Evolutionary conservation across 495 filamentous ascomycete genomes (phyloP).

Genomic region (Penicillium daleae): DNA sequence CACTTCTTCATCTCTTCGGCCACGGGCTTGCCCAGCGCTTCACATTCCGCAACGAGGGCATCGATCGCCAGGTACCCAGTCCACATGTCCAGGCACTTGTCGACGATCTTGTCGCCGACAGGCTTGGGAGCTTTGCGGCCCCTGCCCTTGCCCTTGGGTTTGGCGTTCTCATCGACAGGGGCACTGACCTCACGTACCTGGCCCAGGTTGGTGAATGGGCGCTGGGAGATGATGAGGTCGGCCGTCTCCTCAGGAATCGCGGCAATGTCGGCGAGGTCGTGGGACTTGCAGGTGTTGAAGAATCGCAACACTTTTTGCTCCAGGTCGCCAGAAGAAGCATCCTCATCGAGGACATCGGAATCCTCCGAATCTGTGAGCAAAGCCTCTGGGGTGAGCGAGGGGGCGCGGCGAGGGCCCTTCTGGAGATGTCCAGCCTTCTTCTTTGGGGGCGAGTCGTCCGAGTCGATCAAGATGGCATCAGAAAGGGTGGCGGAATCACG

Average conservation of each 20-base stretch:
- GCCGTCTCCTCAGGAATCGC: slow-evolving; percentile 69
- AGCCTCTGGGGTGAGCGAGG: slow-evolving; percentile 49
- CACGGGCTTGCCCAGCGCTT: slow-evolving; percentile 68
- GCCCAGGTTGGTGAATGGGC: slow-evolving; percentile 68
- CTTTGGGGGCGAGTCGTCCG: slow-evolving; percentile 38
- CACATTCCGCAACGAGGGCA: slow-evolving; percentile 71
- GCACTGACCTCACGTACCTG: slow-evolving; percentile 65
- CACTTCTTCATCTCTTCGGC: slow-evolving; percentile 72
- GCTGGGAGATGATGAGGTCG: slow-evolving; percentile 63
- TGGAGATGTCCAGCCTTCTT: slow-evolving; percentile 57
- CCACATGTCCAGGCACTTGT: slow-evolving; percentile 73
- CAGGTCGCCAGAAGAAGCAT: slow-evolving; percentile 43
- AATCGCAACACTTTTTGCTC: slow-evolving; percentile 71
- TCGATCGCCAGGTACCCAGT: slow-evolving; percentile 78
- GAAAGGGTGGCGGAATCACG: slow-evolving; percentile 28
- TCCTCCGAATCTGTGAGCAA: slow-evolving; percentile 55
- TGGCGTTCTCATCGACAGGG: slow-evolving; percentile 43
- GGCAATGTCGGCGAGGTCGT: slow-evolving; percentile 78
- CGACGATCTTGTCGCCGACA: slow-evolving; percentile 72
- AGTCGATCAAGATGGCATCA: slow-evolving; percentile 25
- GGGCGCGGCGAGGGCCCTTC: slow-evolving; percentile 56
- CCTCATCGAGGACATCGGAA: slow-evolving; percentile 56
- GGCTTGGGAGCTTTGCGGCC: slow-evolving; percentile 55
- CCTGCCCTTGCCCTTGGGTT: slow-evolving; percentile 49
- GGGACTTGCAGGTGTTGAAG: slow-evolving; percentile 76